Percentiles rank a stretch among this genome's conserved stretches.
phyloP scores from a whole-genome alignment of 2,329 filamentous ascomycete genomes.

The Claviceps sp. region DNA sequence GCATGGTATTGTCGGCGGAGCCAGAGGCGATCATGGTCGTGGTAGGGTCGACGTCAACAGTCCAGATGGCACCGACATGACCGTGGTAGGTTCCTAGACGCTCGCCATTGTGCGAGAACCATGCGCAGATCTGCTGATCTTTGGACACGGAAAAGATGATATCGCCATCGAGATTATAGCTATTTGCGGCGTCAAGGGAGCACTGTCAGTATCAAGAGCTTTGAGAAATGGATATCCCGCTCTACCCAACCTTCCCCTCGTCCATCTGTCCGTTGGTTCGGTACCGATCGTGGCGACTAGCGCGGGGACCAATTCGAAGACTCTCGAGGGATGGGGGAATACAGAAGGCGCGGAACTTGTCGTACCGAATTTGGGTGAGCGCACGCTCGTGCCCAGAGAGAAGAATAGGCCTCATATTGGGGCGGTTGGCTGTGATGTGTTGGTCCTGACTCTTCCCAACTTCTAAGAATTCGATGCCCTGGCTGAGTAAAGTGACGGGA shows the following conservation, averaged over 20 bases:
- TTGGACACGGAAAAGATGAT: constrained; percentile 92
- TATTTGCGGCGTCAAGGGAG: constrained; percentile 17
- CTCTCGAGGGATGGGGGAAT: background rate
- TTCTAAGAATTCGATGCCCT: background rate
- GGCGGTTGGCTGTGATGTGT: constrained; percentile 11
- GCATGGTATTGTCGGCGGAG: constrained; percentile 95
- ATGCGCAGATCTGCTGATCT: constrained; percentile 92
- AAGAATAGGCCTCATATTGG: constrained; percentile 90
- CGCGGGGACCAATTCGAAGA: background rate
- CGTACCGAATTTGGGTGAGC: constrained; percentile 83
- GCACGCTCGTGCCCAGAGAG: constrained; percentile 94
- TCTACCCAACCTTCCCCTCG: background rate
- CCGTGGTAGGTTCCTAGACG: constrained; percentile 92
- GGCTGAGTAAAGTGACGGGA: constrained; percentile 4
- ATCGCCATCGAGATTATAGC: constrained; percentile 90
- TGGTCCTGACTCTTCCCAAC: constrained; percentile 4
- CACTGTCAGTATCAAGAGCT: constrained; percentile 1
- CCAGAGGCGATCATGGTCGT: constrained; percentile 86
- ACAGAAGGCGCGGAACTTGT: constrained; percentile 6
- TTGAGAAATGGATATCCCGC: background rate
- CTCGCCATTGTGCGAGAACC: constrained; percentile 97
- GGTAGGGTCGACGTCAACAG: constrained; percentile 89
- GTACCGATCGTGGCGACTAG: background rate
- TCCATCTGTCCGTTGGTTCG: background rate
- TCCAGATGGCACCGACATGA: constrained; percentile 97